phyloP scores from a whole-genome alignment of 306 rosid species.

The Quillaja saponaria region DNA sequence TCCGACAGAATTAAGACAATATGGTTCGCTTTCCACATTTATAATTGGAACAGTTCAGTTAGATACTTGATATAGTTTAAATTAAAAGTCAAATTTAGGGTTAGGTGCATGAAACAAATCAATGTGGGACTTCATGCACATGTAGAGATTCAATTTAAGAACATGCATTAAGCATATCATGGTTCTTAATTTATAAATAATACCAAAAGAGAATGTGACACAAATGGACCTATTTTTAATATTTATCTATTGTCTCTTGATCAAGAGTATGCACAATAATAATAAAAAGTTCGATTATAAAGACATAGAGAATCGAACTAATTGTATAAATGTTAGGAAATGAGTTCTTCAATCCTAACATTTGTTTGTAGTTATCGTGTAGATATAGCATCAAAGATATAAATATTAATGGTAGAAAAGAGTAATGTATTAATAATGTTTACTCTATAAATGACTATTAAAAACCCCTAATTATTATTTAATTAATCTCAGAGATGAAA shows the following conservation, averaged over 20 bases:
- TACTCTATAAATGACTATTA: neutral
- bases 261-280: no score
- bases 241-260: no score
- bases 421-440: conserved; percentile 17
- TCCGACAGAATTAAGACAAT: conserved; percentile 24
- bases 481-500: conserved; percentile 32
- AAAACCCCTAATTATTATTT: conserved; percentile 34
- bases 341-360: no score
- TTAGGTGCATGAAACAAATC: conserved; percentile 54
- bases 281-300: no score
- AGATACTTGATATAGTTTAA: neutral
- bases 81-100: conserved; percentile 37
- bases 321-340: no score
- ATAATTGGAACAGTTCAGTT: neutral
- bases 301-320: no score
- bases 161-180: conserved; percentile 27
- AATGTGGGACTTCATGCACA: conserved; percentile 34
- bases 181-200: no score
- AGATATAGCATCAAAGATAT: no score
- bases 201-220: conserved; percentile 17
- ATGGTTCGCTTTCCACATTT: conserved; percentile 7
- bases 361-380: no score
- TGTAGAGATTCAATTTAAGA: conserved; percentile 37
- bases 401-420: no score
- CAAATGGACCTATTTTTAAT: conserved; percentile 6